phyloP scores from a whole-genome alignment of 257 asterid species.

The Penstemon davidsonii region DNA sequence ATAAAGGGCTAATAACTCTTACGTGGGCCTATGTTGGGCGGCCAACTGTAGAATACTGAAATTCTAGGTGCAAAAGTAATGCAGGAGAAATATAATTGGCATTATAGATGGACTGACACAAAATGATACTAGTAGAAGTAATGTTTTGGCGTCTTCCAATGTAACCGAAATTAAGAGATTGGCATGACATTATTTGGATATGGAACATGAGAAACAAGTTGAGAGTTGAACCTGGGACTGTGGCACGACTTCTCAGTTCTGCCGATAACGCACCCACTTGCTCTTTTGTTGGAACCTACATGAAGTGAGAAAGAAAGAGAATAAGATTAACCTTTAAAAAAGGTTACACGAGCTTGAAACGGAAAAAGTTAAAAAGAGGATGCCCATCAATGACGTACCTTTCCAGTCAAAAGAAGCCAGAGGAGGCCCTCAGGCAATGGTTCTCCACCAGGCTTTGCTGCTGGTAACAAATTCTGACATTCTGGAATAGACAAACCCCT shows the following conservation, averaged over 20 bases:
- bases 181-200: constrained; percentile 2
- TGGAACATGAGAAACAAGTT: constrained; percentile 10
- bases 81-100: too few species aligned
- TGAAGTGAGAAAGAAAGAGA: constrained; percentile 24
- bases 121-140: too few species aligned
- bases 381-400: constrained; percentile 39
- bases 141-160: constrained; percentile 6
- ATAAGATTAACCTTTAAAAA: constrained; percentile 8
- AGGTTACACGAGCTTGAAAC: too few species aligned
- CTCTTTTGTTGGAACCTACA: constrained; percentile 87
- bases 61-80: too few species aligned
- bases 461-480: constrained; percentile 90
- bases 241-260: constrained; percentile 88
- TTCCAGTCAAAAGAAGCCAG: constrained; percentile 98
- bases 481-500: constrained; percentile 96
- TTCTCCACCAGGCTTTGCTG: constrained; percentile 90
- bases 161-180: neutral
- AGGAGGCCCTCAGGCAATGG: constrained; percentile 99
- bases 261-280: constrained; percentile 85
- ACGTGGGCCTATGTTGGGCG: too few species aligned
- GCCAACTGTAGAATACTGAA: too few species aligned
- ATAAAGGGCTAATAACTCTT: too few species aligned
- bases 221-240: constrained; percentile 71
- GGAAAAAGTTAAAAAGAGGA: too few species aligned
- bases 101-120: too few species aligned